Evolutionary conservation across 306 rosid genomes (phyloP).

Genomic region (Leucaena leucocephala): DNA sequence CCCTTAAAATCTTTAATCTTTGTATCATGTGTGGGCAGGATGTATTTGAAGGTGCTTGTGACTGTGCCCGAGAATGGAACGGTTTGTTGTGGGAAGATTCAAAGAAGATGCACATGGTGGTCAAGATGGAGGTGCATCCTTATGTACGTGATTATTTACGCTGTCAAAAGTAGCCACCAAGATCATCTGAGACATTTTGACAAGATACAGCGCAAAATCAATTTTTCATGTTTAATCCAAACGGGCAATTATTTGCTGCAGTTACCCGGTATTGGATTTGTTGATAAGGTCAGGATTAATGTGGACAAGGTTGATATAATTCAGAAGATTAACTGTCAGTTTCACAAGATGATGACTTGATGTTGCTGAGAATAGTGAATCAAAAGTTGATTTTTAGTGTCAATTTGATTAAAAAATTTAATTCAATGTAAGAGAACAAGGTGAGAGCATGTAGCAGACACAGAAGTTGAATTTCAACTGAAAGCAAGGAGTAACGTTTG

Average conservation of each 20-base stretch:
- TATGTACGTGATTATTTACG: constrained; percentile 76
- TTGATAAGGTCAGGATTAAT: not conserved
- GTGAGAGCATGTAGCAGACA: not conserved
- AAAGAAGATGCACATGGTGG: constrained; percentile 81
- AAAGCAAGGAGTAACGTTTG: not conserved
- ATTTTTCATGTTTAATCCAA: too few species aligned
- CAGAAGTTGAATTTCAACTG: not conserved
- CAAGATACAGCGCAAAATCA: not conserved
- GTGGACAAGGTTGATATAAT: not conserved
- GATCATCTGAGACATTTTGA: constrained; percentile 7
- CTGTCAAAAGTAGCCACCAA: constrained; percentile 59
- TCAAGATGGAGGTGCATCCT: constrained; percentile 68
- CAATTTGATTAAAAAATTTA: not conserved
- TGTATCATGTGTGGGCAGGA: constrained; percentile 59
- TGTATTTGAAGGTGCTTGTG: constrained; percentile 84
- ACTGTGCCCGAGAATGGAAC: constrained; percentile 79
- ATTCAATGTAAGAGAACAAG: not conserved
- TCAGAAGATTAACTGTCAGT: not conserved
- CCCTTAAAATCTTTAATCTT: not conserved
- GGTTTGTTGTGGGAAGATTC: constrained; percentile 93
- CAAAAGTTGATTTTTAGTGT: not conserved
- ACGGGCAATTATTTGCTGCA: not conserved
- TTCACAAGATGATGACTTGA: constrained; percentile 4
- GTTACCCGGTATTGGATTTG: not conserved
- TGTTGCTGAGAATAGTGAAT: not conserved